Percentiles rank a stretch among this genome's conserved stretches.
phyloP scores from a whole-genome alignment of 768 basidiomycete genomes.

The Psilocybe tampanensis region DNA sequence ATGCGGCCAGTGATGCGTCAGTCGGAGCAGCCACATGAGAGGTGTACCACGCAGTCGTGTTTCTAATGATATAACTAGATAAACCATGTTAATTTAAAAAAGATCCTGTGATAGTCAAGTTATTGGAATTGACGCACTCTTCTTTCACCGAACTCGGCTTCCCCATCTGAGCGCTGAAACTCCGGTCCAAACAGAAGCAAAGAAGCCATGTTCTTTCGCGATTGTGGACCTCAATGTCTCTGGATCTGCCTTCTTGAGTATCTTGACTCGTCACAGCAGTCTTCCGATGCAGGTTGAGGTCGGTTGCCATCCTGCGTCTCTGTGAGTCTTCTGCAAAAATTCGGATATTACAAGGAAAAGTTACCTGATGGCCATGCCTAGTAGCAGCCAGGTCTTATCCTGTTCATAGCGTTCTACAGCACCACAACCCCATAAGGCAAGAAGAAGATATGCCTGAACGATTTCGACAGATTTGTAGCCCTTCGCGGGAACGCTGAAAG shows the following conservation, averaged over 20 bases:
- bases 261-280: conserved; percentile 62
- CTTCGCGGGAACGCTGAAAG: conserved; percentile 82
- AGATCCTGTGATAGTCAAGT: not conserved
- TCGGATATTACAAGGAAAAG: not conserved
- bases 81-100: conserved; percentile 9
- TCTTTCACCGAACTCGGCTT: conserved; percentile 93
- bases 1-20: conserved; percentile 73
- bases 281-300: conserved; percentile 94
- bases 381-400: conserved; percentile 88
- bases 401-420: conserved; percentile 97
- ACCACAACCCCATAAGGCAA: conserved; percentile 89
- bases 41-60: conserved; percentile 74
- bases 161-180: conserved; percentile 94
- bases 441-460: conserved; percentile 91
- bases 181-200: conserved; percentile 85
- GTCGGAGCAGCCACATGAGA: conserved; percentile 62
- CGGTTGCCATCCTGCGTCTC: conserved; percentile 82
- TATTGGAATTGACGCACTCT: conserved; percentile 62
- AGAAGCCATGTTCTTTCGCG: conserved; percentile 94
- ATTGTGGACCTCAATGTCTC: conserved; percentile 88
- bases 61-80: conserved; percentile 82
- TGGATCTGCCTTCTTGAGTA: conserved; percentile 76
- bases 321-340: conserved; percentile 3
- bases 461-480: conserved; percentile 96
- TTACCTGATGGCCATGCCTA: conserved; percentile 85